Base-by-base conservation (phyloP, 2,329 filamentous ascomycete species). In the Dactylellina sp. region DNA sequence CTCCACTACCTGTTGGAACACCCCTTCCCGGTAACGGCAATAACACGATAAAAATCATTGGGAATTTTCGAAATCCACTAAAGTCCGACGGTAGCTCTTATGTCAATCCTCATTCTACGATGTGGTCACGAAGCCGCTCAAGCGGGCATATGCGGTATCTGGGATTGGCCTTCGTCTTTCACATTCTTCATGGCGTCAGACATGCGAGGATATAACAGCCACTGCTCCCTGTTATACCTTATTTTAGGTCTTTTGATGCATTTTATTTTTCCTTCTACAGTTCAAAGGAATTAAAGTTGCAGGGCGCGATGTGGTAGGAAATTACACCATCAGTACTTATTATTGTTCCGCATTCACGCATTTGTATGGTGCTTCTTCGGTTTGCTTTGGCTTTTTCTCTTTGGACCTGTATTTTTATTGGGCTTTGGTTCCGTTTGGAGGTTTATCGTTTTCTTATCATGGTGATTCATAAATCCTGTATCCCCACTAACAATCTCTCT, bases 71-170 rank as follows among this genome's bases (percentile, higher is more conserved):
- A 6, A 37, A n/a, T 32, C 53, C 46, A 5, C 37, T 55, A 16
- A 59, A 63, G 32, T 72, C 68, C 35, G 49, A 50, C 22, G 68
- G 60, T 2, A 18, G 35, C 14, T 65, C 68, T 14, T 49, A 40
- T 35, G 22, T 28, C 5, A 39, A 24, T 6, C 12, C 16, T 25
- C n/a, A 20, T n/a, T 61, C 46, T 32, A 50, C 44, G 3, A 5
- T 50, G 16, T 60, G 44, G 53, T 24, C 52, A 20, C 52, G 60
- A 7, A 65, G 46, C 6, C 46, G 60, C n/a, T 72, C 52, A 6
- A 9, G n/a, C 6, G 25, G 20, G 6, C 53, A 65, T 22, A 28
- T 65, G 28, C 44, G 37, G 20, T 65, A 65, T 37, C 32, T 72
- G 55, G 60, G 42, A 1, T 40, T 72, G 46, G 47, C 42, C n/a